Conservation (phyloP, 257 asterid species). For the Penstemon davidsonii region DNA sequence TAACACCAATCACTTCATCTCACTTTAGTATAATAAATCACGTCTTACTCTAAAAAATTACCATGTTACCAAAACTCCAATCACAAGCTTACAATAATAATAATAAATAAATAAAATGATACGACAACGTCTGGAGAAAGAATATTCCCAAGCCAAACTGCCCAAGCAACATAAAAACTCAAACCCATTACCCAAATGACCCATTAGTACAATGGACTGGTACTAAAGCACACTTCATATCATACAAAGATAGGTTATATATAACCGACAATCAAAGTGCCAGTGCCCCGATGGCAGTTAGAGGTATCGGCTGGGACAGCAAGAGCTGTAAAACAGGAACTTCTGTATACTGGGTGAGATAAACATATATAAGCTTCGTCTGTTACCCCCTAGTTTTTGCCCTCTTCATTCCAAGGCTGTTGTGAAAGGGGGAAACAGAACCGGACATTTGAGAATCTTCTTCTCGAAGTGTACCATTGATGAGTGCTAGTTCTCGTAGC, state of each 20-base stretch:
- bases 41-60: slow-evolving; percentile 24
- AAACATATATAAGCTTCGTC: slow-evolving; percentile 27
- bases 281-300: slow-evolving; percentile 48
- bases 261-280: slow-evolving; percentile 43
- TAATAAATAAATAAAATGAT: slow-evolving; percentile 36
- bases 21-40: background rate
- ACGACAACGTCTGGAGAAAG: slow-evolving; percentile 30
- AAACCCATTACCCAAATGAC: slow-evolving; percentile 32
- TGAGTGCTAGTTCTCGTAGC: slow-evolving; percentile 86
- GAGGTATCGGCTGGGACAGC: slow-evolving; percentile 46
- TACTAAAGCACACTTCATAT: slow-evolving; percentile 50
- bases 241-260: slow-evolving; percentile 49
- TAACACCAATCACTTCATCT: slow-evolving; percentile 10
- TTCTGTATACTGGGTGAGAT: slow-evolving; percentile 35
- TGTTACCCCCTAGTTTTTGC: slow-evolving; percentile 86
- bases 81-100: slow-evolving; percentile 41
- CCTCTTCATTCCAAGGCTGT: slow-evolving; percentile 96
- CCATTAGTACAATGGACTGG: slow-evolving; percentile 37
- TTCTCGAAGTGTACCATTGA: slow-evolving; percentile 93
- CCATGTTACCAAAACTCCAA: slow-evolving; percentile 36
- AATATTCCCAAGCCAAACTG: slow-evolving; percentile 39
- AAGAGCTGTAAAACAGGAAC: slow-evolving; percentile 31
- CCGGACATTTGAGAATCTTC: slow-evolving; percentile 92
- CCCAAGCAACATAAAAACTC: slow-evolving; percentile 37
- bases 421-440: slow-evolving; percentile 87